These are phyloP conservation scores for Backusella morwellensis DNA, from an alignment of 192 early-diverging fungal genomes.

Conservation along the genomic window DNA sequence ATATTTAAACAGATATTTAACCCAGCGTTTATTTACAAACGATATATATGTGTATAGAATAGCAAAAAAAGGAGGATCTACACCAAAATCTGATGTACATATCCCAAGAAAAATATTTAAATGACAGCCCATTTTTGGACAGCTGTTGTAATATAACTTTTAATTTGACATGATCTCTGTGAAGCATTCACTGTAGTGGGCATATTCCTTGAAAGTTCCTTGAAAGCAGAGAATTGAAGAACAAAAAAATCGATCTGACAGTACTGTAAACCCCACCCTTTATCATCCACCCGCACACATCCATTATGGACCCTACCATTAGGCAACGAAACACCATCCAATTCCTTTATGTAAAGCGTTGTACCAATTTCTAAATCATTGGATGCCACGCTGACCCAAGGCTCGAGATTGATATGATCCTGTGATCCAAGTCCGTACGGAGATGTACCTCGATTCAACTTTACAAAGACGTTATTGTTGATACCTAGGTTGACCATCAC, in stretches of 20 bases:
- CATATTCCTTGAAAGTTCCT: background rate
- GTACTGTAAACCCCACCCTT: conserved; percentile 24
- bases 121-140: conserved; percentile 19
- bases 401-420: conserved; percentile 24
- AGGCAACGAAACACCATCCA: conserved; percentile 32
- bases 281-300: conserved; percentile 39
- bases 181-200: conserved; percentile 2
- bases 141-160: conserved; percentile 14
- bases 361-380: conserved; percentile 37
- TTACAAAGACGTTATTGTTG: conserved; percentile 8
- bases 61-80: too few species aligned
- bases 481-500: conserved; percentile 27
- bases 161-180: conserved; percentile 9
- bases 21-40: too few species aligned
- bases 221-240: conserved; percentile 13
- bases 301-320: conserved; percentile 40
- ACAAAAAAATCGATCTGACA: conserved; percentile 38
- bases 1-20: too few species aligned
- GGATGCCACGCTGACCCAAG: conserved; percentile 37
- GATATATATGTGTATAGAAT: too few species aligned
- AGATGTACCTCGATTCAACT: conserved; percentile 14
- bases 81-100: too few species aligned
- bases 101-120: background rate
- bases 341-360: conserved; percentile 26
- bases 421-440: conserved; percentile 28